Evolutionary conservation across 2,329 filamentous ascomycete genomes (phyloP).

Genomic region (Escovopsis sp.): DNA sequence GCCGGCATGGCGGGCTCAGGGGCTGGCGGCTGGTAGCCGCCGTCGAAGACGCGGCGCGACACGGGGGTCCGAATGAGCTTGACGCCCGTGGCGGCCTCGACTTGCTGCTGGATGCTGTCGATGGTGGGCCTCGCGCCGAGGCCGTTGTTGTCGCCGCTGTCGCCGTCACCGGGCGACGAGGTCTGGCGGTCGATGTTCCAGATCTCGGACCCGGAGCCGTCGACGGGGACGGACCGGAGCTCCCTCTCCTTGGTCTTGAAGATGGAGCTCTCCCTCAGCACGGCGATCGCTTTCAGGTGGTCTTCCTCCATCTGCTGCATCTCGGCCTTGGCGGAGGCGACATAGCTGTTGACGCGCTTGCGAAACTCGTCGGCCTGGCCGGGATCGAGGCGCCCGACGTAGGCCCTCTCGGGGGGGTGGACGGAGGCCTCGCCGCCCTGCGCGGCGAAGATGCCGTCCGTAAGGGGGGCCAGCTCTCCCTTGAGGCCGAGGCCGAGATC

Average conservation of each 20-base stretch:
- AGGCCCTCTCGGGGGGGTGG: slow-evolving; percentile 38
- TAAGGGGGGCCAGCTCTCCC: slow-evolving; percentile 68
- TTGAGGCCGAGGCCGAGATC: slow-evolving; percentile 75
- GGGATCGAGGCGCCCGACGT: slow-evolving; percentile 48
- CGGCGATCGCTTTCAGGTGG: slow-evolving; percentile 61
- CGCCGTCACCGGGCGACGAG: slow-evolving; percentile 34
- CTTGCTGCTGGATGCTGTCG: slow-evolving; percentile 58
- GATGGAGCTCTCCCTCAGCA: slow-evolving; percentile 54
- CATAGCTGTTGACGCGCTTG: slow-evolving; percentile 56
- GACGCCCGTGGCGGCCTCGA: slow-evolving; percentile 56
- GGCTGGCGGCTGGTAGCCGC: slow-evolving; percentile 52
- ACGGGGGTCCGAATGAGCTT: slow-evolving; percentile 48
- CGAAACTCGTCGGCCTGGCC: slow-evolving; percentile 76
- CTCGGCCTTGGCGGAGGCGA: slow-evolving; percentile 60
- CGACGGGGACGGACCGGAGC: slow-evolving; percentile 45
- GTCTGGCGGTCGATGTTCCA: slow-evolving; percentile 47
- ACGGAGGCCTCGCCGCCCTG: slow-evolving; percentile 33
- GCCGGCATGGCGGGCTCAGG: slow-evolving; percentile 21
- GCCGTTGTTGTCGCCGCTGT: slow-evolving; percentile 13
- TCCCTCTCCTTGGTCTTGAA: slow-evolving; percentile 63
- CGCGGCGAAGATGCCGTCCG: slow-evolving; percentile 68
- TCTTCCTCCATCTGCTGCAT: slow-evolving; percentile 71
- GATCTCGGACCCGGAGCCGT: slow-evolving; percentile 42
- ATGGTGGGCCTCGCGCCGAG: slow-evolving; percentile 35
- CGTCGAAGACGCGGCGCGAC: slow-evolving; percentile 60